phyloP scores from a whole-genome alignment of 129 eudicot genomes.

The Lactuca sativa region DNA sequence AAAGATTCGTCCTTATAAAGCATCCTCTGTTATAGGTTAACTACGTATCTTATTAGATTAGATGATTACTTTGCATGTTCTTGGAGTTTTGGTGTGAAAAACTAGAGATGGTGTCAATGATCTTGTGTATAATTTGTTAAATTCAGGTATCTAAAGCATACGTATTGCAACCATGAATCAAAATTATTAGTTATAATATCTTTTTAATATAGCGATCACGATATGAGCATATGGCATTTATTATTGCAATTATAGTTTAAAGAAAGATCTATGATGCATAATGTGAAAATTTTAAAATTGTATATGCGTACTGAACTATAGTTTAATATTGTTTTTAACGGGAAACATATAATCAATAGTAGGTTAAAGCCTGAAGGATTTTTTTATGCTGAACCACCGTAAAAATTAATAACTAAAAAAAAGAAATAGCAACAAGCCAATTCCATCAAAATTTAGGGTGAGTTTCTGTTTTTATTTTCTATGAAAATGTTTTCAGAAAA shows the following conservation, averaged over 20 bases:
- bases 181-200: too few species aligned
- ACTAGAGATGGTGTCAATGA: background rate
- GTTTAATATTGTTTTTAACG: too few species aligned
- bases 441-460: too few species aligned
- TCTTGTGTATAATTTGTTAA: background rate
- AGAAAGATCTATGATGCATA: background rate
- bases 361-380: too few species aligned
- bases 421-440: too few species aligned
- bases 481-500: too few species aligned
- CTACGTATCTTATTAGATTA: background rate
- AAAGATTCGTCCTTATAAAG: background rate
- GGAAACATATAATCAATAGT: too few species aligned
- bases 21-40: background rate
- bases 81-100: conserved; percentile 7
- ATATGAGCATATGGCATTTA: background rate
- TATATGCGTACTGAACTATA: background rate
- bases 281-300: background rate
- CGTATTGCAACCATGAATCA: too few species aligned
- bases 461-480: too few species aligned
- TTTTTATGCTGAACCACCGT: too few species aligned
- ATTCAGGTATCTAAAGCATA: too few species aligned
- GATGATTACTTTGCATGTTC: conserved; percentile 10
- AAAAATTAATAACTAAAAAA: too few species aligned
- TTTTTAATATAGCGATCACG: background rate
- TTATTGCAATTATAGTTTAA: background rate